Evolutionary conservation across 352 stramenopile genomes (phyloP).

Genomic region (Discostella stelligera): DNA sequence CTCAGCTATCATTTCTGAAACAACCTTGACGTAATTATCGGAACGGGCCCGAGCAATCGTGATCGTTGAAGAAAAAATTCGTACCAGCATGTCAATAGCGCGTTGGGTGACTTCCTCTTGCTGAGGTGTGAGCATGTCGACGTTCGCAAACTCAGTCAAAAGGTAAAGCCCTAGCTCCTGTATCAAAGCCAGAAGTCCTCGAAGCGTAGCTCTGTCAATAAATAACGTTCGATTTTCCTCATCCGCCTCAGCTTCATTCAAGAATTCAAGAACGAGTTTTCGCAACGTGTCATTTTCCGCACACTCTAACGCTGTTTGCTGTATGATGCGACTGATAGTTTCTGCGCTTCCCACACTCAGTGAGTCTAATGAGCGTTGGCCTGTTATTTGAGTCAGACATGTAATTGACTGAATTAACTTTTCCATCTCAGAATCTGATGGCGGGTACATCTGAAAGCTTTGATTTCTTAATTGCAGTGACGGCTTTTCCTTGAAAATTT

Average conservation of each 20-base stretch:
- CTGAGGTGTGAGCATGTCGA: constrained; percentile 34
- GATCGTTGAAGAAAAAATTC: constrained; percentile 38
- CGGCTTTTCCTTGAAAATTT: constrained; percentile 25
- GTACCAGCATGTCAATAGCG: constrained; percentile 36
- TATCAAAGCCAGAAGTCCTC: constrained; percentile 48
- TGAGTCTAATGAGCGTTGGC: constrained; percentile 28
- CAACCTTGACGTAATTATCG: constrained; percentile 43
- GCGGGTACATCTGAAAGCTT: constrained; percentile 1
- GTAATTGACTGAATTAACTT: constrained; percentile 50
- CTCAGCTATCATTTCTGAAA: constrained; percentile 36
- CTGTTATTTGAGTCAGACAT: constrained; percentile 44
- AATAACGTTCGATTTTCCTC: constrained; percentile 38
- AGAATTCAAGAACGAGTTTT: constrained; percentile 50
- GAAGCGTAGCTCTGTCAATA: constrained; percentile 60
- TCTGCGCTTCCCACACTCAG: constrained; percentile 37
- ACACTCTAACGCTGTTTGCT: constrained; percentile 56
- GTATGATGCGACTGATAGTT: constrained; percentile 53
- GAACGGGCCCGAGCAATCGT: constrained; percentile 31
- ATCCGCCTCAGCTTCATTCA: constrained; percentile 54
- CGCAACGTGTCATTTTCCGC: constrained; percentile 41
- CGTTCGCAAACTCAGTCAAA: constrained; percentile 21
- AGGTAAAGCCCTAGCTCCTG: constrained; percentile 44
- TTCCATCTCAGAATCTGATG: constrained; percentile 22
- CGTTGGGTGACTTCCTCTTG: constrained; percentile 36
- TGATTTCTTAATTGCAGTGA: not conserved